phyloP scores from a whole-genome alignment of 768 basidiomycete genomes.

The Russula ochroleuca region DNA sequence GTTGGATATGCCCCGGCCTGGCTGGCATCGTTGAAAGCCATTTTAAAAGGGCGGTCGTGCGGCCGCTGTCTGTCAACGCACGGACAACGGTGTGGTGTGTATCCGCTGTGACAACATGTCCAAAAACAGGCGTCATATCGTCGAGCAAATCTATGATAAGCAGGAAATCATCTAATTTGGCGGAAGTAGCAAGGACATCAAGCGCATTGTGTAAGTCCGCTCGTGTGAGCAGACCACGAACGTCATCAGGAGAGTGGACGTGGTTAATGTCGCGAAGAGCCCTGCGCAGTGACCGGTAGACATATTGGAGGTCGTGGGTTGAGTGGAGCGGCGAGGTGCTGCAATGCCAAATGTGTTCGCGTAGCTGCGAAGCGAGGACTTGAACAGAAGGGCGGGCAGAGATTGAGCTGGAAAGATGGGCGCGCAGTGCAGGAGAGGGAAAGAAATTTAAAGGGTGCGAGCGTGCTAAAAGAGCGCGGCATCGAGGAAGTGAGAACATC shows the following conservation, averaged over 20 bases:
- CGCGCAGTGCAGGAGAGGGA: slow-evolving; percentile 6
- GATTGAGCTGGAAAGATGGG: slow-evolving; percentile 10
- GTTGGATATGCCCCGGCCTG: slow-evolving; percentile 44
- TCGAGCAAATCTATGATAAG: slow-evolving; percentile 50
- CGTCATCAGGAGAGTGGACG: not conserved
- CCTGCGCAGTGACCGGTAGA: slow-evolving; percentile 20
- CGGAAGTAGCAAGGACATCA: slow-evolving; percentile 48
- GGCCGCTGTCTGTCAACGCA: slow-evolving; percentile 44
- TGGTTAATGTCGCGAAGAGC: slow-evolving; percentile 13
- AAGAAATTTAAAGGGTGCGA: not conserved
- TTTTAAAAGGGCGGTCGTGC: slow-evolving; percentile 41
- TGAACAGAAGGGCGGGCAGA: slow-evolving; percentile 50
- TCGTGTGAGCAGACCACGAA: slow-evolving; percentile 27
- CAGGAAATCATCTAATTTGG: slow-evolving; percentile 48
- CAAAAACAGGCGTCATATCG: slow-evolving; percentile 47
- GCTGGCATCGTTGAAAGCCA: slow-evolving; percentile 55
- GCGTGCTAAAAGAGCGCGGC: not conserved
- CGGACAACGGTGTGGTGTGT: slow-evolving; percentile 49
- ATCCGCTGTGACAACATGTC: slow-evolving; percentile 42
- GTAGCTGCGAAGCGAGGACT: slow-evolving; percentile 20
- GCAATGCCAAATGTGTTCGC: slow-evolving; percentile 21
- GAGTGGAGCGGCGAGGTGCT: slow-evolving; percentile 2
- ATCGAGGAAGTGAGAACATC: slow-evolving; percentile 15
- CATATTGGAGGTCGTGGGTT: slow-evolving; percentile 11
- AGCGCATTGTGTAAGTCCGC: slow-evolving; percentile 41